Evolutionary conservation across 2,329 filamentous ascomycete genomes (phyloP).

Genomic region (Penicillium janthinellum): DNA sequence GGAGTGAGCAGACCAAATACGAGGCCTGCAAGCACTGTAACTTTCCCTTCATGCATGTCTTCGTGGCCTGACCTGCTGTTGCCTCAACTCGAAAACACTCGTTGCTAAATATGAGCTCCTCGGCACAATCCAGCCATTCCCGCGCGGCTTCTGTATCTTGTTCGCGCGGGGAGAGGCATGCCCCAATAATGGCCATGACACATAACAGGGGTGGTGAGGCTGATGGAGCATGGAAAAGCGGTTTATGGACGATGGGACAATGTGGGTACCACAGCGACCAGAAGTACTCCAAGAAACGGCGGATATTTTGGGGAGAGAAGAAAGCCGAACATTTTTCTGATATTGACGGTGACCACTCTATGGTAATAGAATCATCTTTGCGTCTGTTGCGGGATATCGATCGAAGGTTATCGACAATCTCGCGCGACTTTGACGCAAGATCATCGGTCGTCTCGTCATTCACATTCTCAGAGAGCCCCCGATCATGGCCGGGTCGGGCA

Average conservation of each 20-base stretch:
- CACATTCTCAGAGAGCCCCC: no score
- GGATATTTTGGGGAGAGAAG: constrained; percentile 26
- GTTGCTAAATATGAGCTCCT: constrained; percentile 27
- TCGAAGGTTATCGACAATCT: constrained; percentile 16
- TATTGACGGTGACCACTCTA: constrained; percentile 17
- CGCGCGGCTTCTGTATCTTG: constrained; percentile 18
- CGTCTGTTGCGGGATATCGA: constrained; percentile 9
- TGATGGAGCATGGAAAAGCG: constrained; percentile 23
- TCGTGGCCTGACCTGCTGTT: neutral
- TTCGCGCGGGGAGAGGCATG: constrained; percentile 27
- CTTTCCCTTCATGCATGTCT: constrained; percentile 14
- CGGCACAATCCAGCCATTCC: constrained; percentile 25
- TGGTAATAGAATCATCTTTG: constrained; percentile 14
- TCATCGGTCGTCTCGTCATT: neutral
- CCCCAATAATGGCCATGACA: constrained; percentile 33
- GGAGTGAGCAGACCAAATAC: constrained; percentile 27
- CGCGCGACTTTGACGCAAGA: constrained; percentile 3
- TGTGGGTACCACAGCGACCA: constrained; percentile 35
- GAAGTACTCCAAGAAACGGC: constrained; percentile 29
- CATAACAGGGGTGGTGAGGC: constrained; percentile 23
- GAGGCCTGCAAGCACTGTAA: constrained; percentile 28
- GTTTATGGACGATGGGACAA: constrained; percentile 33
- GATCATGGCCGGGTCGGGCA: neutral
- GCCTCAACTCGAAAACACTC: constrained; percentile 10
- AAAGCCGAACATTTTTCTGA: constrained; percentile 18